Conservation (phyloP, 352 stramenopile genomes). For the Elongisporangium undulatum region DNA sequence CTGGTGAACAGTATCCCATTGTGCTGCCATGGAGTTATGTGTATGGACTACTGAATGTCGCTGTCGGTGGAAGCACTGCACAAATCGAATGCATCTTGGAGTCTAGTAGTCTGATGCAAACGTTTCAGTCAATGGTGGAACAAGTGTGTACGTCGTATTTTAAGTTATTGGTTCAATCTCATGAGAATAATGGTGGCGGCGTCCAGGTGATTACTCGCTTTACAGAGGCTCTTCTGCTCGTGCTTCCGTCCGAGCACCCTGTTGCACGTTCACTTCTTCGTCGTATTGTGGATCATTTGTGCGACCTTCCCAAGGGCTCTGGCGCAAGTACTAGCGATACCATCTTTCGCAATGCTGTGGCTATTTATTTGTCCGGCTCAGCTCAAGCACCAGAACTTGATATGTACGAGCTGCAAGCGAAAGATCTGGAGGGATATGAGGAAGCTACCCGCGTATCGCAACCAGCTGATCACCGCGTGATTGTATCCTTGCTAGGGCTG, state of each 20-base stretch:
- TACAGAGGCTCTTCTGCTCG: slow-evolving; percentile 18
- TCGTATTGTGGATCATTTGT: slow-evolving; percentile 18
- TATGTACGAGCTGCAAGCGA: neutral
- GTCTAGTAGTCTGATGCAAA: neutral
- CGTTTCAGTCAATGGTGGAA: neutral
- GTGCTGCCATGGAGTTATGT: neutral
- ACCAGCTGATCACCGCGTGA: neutral
- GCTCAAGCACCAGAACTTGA: neutral
- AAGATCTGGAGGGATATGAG: neutral
- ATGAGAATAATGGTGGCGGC: slow-evolving; percentile 7
- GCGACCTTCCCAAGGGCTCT: neutral
- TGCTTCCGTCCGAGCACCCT: slow-evolving; percentile 14
- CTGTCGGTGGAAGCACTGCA: neutral
- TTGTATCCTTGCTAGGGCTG: slow-evolving; percentile 19
- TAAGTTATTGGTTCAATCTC: slow-evolving; percentile 7
- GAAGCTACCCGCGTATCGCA: neutral
- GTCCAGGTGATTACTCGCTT: slow-evolving; percentile 18
- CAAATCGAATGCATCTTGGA: neutral
- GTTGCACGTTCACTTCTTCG: slow-evolving; percentile 14
- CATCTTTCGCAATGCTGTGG: slow-evolving; percentile 28
- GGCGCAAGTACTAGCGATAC: slow-evolving; percentile 2
- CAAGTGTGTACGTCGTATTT: neutral
- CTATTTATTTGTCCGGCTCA: slow-evolving; percentile 7
- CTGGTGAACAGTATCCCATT: neutral
- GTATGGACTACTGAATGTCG: neutral